Evolutionary conservation across 129 eudicot species (phyloP).

Genomic region (Lonicera japonica): DNA sequence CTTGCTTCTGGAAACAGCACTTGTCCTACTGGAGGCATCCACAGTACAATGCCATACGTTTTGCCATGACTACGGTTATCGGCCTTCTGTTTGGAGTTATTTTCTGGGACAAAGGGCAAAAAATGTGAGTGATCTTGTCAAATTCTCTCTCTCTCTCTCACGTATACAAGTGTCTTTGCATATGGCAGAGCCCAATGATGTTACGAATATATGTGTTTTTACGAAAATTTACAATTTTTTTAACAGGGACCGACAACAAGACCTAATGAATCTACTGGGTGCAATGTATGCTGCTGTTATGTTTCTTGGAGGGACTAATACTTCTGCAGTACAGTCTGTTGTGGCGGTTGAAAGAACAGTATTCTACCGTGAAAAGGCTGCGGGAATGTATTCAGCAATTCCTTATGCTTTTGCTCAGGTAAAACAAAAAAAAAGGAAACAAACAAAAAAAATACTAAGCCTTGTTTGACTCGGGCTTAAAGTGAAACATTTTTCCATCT

Average conservation of each 20-base stretch:
- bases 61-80: conserved; percentile 36
- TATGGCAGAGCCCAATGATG: too few species aligned
- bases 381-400: conserved; percentile 61
- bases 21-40: conserved; percentile 76
- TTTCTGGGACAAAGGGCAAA: conserved; percentile 43
- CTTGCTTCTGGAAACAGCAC: conserved; percentile 77
- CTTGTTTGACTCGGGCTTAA: neutral
- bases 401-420: conserved; percentile 70
- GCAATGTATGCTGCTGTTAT: conserved; percentile 49
- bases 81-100: conserved; percentile 52
- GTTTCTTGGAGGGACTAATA: conserved; percentile 55
- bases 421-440: too few species aligned
- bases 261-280: conserved; percentile 41
- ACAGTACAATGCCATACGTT: conserved; percentile 55
- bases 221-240: neutral
- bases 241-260: conserved; percentile 44
- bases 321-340: conserved; percentile 46
- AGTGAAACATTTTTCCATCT: neutral
- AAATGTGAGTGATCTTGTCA: conserved; percentile 32
- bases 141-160: neutral
- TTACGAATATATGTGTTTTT: neutral
- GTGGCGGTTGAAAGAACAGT: conserved; percentile 54
- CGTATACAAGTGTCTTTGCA: too few species aligned
- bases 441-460: too few species aligned
- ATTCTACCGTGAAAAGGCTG: conserved; percentile 60